A percentile compares a stretch with the other conserved stretches of the same genome.
Evolutionary conservation across 106 monocot genomes (phyloP).

Genomic region (Vanilla planifolia): DNA sequence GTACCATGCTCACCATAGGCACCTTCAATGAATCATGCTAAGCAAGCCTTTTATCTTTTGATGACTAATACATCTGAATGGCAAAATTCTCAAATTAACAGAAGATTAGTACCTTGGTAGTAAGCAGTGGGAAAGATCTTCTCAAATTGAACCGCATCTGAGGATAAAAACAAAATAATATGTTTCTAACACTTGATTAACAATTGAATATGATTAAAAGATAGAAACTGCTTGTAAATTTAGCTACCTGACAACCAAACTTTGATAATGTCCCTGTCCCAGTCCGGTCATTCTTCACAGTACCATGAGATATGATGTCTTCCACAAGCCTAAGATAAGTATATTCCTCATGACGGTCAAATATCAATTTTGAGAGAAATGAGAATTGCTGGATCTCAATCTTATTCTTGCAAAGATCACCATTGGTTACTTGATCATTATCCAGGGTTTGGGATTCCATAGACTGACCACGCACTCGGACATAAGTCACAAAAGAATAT

Average conservation of each 20-base stretch:
- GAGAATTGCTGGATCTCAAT: constrained; percentile 69
- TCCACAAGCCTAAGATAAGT: constrained; percentile 70
- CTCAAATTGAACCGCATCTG: constrained; percentile 98
- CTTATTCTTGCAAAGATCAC: constrained; percentile 20
- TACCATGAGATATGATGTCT: constrained; percentile 69
- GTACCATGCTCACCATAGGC: not conserved
- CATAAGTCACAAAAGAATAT: constrained; percentile 82
- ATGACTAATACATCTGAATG: not conserved
- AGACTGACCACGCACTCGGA: constrained; percentile 43
- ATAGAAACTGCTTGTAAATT: not conserved
- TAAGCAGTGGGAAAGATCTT: constrained; percentile 81
- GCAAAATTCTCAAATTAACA: not conserved
- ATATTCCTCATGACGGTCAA: constrained; percentile 76
- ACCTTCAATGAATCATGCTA: not conserved
- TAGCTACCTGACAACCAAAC: constrained; percentile 85
- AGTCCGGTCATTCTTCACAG: constrained; percentile 77
- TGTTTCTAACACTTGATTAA: not conserved
- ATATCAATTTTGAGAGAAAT: constrained; percentile 79
- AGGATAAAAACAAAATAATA: constrained; percentile 1
- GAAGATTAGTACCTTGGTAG: constrained; percentile 68
- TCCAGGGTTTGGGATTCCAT: constrained; percentile 13
- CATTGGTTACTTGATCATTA: constrained; percentile 24
- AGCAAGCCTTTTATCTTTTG: not conserved
- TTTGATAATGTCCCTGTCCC: constrained; percentile 88
- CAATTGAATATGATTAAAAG: not conserved